These are phyloP conservation scores for Friedmanniomyces simplex DNA, from an alignment of 495 filamentous ascomycete species.

Conservation along the genomic window DNA sequence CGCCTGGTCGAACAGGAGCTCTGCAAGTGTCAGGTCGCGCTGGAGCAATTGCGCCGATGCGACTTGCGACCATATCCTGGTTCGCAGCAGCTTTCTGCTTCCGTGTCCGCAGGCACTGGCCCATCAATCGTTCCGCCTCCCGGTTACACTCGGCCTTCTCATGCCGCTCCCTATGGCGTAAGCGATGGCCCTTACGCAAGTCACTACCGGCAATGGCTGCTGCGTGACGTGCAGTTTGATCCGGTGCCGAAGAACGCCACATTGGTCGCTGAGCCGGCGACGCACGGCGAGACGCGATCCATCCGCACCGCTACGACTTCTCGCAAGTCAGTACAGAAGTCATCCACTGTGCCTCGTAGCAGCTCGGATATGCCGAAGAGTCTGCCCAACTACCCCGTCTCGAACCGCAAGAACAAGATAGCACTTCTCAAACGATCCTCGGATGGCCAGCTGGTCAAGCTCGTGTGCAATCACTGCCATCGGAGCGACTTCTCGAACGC, in stretches of 20 bases:
- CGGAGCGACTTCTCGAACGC: conserved; percentile 86
- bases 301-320: conserved; percentile 52
- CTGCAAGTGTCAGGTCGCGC: conserved; percentile 87
- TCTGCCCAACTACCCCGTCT: conserved; percentile 52
- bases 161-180: conserved; percentile 77
- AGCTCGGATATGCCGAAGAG: conserved; percentile 51
- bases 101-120: conserved; percentile 62
- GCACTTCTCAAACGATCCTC: conserved; percentile 51
- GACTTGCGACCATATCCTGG: conserved; percentile 80
- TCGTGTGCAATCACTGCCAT: conserved; percentile 81
- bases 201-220: conserved; percentile 89
- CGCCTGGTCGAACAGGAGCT: conserved; percentile 92
- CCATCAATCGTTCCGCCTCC: conserved; percentile 49
- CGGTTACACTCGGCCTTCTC: conserved; percentile 49
- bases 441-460: conserved; percentile 56
- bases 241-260: conserved; percentile 15
- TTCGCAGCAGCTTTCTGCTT: conserved; percentile 46
- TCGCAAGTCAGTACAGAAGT: conserved; percentile 10
- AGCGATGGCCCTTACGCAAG: conserved; percentile 83
- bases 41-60: conserved; percentile 89
- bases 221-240: conserved; percentile 82
- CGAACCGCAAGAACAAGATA: conserved; percentile 55
- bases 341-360: not conserved
- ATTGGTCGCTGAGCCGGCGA: not conserved
- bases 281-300: conserved; percentile 43